A percentile compares a stretch with the other conserved stretches of the same genome.
phyloP scores from a whole-genome alignment of 2,329 filamentous ascomycete genomes.

The Paraconiothyrium brasiliense region DNA sequence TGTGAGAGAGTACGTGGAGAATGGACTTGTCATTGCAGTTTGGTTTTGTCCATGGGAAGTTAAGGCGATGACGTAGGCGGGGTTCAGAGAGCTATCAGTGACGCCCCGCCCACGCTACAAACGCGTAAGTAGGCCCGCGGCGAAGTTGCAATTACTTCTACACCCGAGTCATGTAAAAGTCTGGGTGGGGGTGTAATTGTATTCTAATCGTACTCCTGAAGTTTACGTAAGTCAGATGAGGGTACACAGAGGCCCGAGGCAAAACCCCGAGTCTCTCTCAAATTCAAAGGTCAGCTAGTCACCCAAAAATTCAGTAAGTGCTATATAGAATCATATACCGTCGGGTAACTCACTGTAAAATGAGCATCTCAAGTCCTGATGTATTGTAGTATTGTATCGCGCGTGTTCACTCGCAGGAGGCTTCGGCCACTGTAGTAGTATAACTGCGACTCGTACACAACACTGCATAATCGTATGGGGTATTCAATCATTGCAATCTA shows the following conservation, averaged over 20 bases:
- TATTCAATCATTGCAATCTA: no score
- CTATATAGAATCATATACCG: no score
- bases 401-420: no score
- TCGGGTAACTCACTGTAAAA: no score
- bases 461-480: no score
- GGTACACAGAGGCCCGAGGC: neutral
- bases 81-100: slow-evolving; percentile 23
- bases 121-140: neutral
- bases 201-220: neutral
- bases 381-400: no score
- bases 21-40: slow-evolving; percentile 11
- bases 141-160: slow-evolving; percentile 8
- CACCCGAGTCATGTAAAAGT: slow-evolving; percentile 18
- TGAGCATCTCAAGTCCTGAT: no score
- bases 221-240: slow-evolving; percentile 3
- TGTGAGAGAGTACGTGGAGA: neutral
- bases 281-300: no score
- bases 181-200: neutral
- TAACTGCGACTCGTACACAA: no score
- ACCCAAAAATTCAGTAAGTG: no score
- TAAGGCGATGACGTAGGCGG: slow-evolving; percentile 43
- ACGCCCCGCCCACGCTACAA: slow-evolving; percentile 10
- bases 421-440: no score
- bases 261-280: no score
- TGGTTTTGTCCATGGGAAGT: slow-evolving; percentile 21